Base-by-base conservation (phyloP, 2,329 filamentous ascomycete genomes). In the Blastomyces gilchristii region DNA sequence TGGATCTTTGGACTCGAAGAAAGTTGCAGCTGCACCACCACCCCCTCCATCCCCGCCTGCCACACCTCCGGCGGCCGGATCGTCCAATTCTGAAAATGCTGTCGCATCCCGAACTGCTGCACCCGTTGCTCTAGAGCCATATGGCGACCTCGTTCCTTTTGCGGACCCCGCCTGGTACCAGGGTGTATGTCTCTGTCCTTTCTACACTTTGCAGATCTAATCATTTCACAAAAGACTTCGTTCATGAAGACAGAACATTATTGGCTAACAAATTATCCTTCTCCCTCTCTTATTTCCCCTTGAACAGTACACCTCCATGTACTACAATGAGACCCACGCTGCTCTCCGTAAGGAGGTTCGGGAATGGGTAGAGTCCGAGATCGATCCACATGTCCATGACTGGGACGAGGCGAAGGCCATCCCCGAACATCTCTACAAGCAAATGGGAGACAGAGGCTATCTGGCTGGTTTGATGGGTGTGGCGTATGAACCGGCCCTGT, bases 341-440 rank as follows among this genome's bases (percentile, higher is more conserved):
- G 91, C 91, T 60, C 87, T 99, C 59, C 91, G 94, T 65, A 87
- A 86, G 67, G 94, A 99, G 81, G 82, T 97, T 65, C 89, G 94
- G 72, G 84, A 91, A 80, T 99, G 92, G 92, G 85, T 99, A 63
- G 90, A 96, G 65, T 84, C 82, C 63, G 90, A 91, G 70, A 87
- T 97, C 74, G 91, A 96, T 80, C 93, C 94, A 28, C 83, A 93
- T 70, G 90, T 97, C 63, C 89, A 86, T 50, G 94, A 99, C 76
- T 99, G 94, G 94, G 94, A 99, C 70, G 94, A 97, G 82, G 90
- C 87, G 70, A 95, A 91, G 81, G 85, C 87, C 73, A 91, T 97
- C 1, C 93, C 94, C 0, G 85, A 89, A 56, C 83, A 85, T 69
- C 90, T 99, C 72, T 99, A 96, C 84, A 93, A 96, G 80, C 86